Evolutionary conservation across 768 basidiomycete genomes (phyloP).

Genomic region (Leccinellum rugosiceps): DNA sequence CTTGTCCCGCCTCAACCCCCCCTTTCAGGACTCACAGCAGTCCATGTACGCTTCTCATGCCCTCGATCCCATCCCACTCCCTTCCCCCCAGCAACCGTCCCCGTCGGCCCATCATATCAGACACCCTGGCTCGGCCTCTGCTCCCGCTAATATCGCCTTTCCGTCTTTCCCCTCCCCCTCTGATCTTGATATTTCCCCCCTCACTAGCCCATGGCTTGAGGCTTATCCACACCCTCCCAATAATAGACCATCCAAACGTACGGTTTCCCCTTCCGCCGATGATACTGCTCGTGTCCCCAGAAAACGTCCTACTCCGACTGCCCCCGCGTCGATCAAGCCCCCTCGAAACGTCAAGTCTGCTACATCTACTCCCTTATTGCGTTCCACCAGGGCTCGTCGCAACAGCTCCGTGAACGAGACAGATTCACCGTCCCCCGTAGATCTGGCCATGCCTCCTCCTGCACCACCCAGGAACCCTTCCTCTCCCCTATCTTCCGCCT

Average conservation of each 20-base stretch:
- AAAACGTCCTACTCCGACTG: slow-evolving; percentile 51
- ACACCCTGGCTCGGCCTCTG: slow-evolving; percentile 52
- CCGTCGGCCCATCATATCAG: slow-evolving; percentile 27
- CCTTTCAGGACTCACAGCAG: slow-evolving; percentile 35
- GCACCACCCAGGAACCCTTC: slow-evolving; percentile 43
- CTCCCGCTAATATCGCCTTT: slow-evolving; percentile 75
- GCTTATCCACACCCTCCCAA: slow-evolving; percentile 43
- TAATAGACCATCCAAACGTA: slow-evolving; percentile 42
- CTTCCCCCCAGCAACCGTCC: slow-evolving; percentile 31
- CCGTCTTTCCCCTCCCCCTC: slow-evolving; percentile 44
- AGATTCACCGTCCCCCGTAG: slow-evolving; percentile 84
- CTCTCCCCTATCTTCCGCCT: slow-evolving; percentile 13
- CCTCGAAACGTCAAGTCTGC: slow-evolving; percentile 44
- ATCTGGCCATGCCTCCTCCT: slow-evolving; percentile 86
- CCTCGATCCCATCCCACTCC: slow-evolving; percentile 25
- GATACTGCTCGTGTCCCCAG: slow-evolving; percentile 45
- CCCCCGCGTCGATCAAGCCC: slow-evolving; percentile 20
- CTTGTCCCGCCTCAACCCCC: slow-evolving; percentile 59
- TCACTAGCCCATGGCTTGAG: slow-evolving; percentile 80
- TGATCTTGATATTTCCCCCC: slow-evolving; percentile 71
- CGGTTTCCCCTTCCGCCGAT: slow-evolving; percentile 55
- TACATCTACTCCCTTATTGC: slow-evolving; percentile 56
- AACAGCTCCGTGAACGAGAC: slow-evolving; percentile 41
- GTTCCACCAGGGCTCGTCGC: slow-evolving; percentile 42
- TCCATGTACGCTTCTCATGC: slow-evolving; percentile 24